These are phyloP conservation scores for Eruca vesicaria DNA, from an alignment of 441 rosid genomes.

Conservation along the genomic window DNA sequence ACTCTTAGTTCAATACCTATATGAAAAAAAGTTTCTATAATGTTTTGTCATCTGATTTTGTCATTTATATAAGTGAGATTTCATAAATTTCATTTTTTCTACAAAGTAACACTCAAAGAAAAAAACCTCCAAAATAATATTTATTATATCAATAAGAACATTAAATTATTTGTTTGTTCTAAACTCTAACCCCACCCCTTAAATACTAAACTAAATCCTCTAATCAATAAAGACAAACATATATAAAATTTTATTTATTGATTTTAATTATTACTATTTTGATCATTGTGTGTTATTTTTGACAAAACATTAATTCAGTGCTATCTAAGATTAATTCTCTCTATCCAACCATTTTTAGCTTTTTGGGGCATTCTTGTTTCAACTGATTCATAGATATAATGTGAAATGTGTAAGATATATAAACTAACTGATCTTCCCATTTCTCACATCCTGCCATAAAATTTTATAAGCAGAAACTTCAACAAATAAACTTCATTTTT, in stretches of 20 bases:
- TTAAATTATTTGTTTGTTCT: too few species aligned
- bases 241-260: too few species aligned
- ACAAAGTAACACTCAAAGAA: too few species aligned
- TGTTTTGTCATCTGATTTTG: too few species aligned
- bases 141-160: too few species aligned
- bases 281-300: background rate
- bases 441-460: background rate
- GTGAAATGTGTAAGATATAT: background rate
- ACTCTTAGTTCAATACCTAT: too few species aligned
- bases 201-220: background rate
- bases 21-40: too few species aligned
- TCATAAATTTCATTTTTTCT: too few species aligned
- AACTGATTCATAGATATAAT: background rate
- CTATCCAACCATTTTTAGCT: background rate
- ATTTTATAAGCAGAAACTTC: background rate
- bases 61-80: too few species aligned
- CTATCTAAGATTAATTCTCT: background rate
- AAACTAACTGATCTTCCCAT: background rate
- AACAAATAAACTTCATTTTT: background rate
- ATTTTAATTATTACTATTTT: background rate
- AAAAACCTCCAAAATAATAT: too few species aligned
- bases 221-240: too few species aligned
- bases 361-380: background rate
- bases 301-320: background rate
- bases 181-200: too few species aligned